Conservation (phyloP, 176 grass and related monocot species). For the Phoenix dactylifera region DNA sequence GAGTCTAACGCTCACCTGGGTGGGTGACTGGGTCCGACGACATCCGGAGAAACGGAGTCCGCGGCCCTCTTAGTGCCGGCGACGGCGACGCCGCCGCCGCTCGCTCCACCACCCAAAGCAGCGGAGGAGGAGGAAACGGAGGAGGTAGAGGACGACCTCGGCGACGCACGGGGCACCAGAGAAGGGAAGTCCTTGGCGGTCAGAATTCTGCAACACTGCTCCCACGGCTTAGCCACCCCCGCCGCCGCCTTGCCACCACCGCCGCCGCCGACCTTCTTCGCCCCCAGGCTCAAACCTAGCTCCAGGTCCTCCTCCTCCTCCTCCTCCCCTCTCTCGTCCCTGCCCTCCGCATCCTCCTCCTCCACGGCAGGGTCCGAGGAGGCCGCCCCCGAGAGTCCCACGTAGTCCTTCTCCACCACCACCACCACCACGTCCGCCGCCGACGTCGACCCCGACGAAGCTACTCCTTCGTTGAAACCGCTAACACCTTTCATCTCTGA, state of each 20-base stretch:
- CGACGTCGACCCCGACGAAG: conserved; percentile 18
- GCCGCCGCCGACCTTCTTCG: conserved; percentile 19
- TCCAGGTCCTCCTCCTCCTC: conserved; percentile 33
- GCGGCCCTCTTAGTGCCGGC: conserved; percentile 23
- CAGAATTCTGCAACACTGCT: conserved; percentile 38
- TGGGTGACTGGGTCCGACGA: conserved; percentile 31
- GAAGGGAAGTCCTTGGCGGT: conserved; percentile 53
- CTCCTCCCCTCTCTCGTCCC: background rate
- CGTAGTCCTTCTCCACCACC: conserved; percentile 27
- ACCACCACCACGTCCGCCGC: conserved; percentile 38
- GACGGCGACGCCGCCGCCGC: background rate
- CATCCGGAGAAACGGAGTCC: conserved; percentile 24
- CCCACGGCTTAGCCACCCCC: conserved; percentile 9
- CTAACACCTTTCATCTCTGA: conserved; percentile 26
- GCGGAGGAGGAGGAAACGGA: conserved; percentile 46
- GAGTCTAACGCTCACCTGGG: conserved; percentile 32
- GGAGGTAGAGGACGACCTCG: conserved; percentile 34
- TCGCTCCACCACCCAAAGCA: background rate
- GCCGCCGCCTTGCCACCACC: background rate
- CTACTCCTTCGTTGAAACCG: conserved; percentile 20
- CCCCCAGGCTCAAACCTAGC: conserved; percentile 57
- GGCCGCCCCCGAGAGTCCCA: conserved; percentile 25
- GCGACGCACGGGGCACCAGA: background rate
- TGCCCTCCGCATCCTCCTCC: too few species aligned
- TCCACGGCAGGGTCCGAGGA: too few species aligned